A percentile compares a stretch with the other conserved stretches of the same genome.
These are phyloP conservation scores for Lactarius pseudohatsudake DNA, from an alignment of 768 basidiomycete species.

Conservation along the genomic window DNA sequence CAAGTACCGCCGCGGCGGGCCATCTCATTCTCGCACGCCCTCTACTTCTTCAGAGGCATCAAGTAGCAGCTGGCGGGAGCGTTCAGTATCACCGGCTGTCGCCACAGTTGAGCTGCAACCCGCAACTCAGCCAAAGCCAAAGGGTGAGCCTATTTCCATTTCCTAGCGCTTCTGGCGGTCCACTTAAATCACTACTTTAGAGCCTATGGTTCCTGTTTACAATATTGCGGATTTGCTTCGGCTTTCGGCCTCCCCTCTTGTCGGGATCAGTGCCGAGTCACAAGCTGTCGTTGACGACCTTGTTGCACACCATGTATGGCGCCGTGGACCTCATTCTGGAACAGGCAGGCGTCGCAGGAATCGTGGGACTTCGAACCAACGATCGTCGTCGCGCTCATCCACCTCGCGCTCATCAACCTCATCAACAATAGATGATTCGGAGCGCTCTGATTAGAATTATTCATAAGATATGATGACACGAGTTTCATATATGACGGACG, in stretches of 20 bases:
- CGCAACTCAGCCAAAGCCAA: not conserved
- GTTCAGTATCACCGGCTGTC: not conserved
- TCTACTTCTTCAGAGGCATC: slow-evolving; percentile 13
- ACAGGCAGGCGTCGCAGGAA: not conserved
- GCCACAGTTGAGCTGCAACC: not conserved
- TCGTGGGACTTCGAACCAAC: not conserved
- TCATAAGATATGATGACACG: not conserved
- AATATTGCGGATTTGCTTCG: slow-evolving; percentile 19
- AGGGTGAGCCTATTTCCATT: not conserved
- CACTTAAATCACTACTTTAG: not conserved
- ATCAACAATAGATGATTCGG: slow-evolving; percentile 18
- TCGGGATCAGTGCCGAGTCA: slow-evolving; percentile 22
- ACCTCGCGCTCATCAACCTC: not conserved
- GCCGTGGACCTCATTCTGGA: slow-evolving; percentile 22
- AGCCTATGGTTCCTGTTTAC: slow-evolving; percentile 13
- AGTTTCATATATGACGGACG: not conserved
- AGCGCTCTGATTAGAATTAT: slow-evolving; percentile 6
- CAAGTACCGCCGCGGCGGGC: not conserved
- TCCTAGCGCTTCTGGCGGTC: not conserved
- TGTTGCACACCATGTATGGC: slow-evolving; percentile 29
- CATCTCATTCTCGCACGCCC: slow-evolving; percentile 11
- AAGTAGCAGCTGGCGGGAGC: slow-evolving; percentile 11
- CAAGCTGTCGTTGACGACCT: slow-evolving; percentile 24
- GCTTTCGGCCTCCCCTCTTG: slow-evolving; percentile 27
- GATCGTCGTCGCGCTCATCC: too few relatives aligned